Conservation (phyloP, 345 rosid species). For the Acer campestre region DNA sequence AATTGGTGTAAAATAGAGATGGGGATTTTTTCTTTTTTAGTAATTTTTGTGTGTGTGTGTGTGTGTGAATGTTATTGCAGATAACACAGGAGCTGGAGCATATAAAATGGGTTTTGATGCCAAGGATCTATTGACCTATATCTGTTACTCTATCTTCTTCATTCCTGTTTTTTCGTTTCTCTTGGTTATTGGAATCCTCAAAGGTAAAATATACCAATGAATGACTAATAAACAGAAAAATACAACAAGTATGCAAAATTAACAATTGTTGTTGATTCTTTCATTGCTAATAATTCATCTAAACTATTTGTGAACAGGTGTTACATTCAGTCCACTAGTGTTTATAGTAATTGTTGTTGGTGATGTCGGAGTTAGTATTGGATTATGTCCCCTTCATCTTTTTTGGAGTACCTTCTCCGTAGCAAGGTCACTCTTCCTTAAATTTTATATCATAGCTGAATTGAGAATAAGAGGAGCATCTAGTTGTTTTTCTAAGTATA, state of each 20-base stretch:
- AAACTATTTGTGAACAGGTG: neutral
- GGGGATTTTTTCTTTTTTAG: neutral
- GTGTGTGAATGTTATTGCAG: neutral
- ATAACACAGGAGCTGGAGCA: neutral
- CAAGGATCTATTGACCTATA: neutral
- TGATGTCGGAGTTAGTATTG: conserved; percentile 24
- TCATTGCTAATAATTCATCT: neutral
- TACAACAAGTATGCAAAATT: no score
- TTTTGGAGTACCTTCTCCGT: conserved; percentile 24
- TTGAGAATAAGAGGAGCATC: neutral
- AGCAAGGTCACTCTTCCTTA: conserved; percentile 11
- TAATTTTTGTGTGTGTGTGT: no score
- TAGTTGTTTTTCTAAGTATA: neutral
- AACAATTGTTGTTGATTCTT: neutral
- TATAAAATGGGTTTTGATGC: neutral
- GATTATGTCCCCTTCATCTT: conserved; percentile 28
- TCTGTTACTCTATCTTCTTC: neutral
- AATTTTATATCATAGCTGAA: neutral
- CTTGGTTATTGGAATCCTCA: neutral
- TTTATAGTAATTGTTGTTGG: conserved; percentile 24
- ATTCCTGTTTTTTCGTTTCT: neutral
- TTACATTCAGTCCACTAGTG: conserved; percentile 14
- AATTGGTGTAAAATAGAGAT: neutral
- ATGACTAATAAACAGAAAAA: no score
- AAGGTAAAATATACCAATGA: neutral